Conservation (phyloP, 2,329 filamentous ascomycete species). For the Leptographium galeiforme region DNA sequence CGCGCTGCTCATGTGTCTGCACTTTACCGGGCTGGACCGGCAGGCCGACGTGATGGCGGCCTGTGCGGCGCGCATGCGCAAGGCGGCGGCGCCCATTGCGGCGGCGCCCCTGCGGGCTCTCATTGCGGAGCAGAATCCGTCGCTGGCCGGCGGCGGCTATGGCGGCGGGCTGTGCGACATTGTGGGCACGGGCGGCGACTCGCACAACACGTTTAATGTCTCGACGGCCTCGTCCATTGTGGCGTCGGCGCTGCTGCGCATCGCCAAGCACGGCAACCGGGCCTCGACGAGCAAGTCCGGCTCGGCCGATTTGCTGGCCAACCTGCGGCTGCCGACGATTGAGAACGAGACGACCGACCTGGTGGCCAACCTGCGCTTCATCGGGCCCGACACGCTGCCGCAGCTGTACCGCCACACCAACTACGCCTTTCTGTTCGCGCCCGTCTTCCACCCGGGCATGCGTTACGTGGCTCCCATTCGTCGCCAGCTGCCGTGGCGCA, state of each 20-base stretch:
- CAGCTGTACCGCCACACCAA: slow-evolving; percentile 67
- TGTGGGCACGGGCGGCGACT: slow-evolving; percentile 91
- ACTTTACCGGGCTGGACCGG: slow-evolving; percentile 79
- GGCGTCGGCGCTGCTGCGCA: slow-evolving; percentile 68
- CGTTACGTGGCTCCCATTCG: slow-evolving; percentile 75
- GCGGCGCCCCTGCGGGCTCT: slow-evolving; percentile 44
- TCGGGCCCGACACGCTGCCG: slow-evolving; percentile 58
- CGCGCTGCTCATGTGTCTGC: slow-evolving; percentile 76
- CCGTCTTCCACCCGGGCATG: slow-evolving; percentile 94
- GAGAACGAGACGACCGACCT: slow-evolving; percentile 19
- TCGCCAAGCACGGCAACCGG: slow-evolving; percentile 92
- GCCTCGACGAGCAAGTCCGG: slow-evolving; percentile 93
- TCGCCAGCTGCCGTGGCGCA: slow-evolving; percentile 81
- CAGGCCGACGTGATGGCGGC: slow-evolving; percentile 74
- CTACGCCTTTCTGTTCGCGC: slow-evolving; percentile 92
- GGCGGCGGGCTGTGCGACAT: slow-evolving; percentile 83
- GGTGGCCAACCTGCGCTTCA: slow-evolving; percentile 59
- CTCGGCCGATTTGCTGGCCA: slow-evolving; percentile 78
- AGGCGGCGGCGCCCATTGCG: slow-evolving; percentile 62
- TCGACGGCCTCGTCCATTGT: slow-evolving; percentile 89
- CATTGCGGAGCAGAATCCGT: slow-evolving; percentile 36
- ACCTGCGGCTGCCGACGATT: slow-evolving; percentile 45
- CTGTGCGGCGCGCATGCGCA: slow-evolving; percentile 73
- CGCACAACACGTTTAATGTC: slow-evolving; percentile 97
- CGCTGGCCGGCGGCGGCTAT: slow-evolving; percentile 59